Conservation (phyloP, 208 protist species). For the Trypanosoma vivax region DNA sequence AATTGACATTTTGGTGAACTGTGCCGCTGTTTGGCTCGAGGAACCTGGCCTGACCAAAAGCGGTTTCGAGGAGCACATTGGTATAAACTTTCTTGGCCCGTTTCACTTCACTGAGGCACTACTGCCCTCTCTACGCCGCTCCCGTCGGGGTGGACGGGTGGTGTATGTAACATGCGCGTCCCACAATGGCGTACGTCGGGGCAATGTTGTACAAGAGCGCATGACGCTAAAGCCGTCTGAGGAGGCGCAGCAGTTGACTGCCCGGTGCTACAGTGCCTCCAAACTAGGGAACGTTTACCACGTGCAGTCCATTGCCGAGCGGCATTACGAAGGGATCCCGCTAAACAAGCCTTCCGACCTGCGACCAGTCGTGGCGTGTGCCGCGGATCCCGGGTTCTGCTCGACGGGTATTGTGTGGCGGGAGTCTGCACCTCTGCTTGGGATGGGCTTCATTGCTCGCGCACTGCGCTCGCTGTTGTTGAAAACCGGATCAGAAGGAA, state of each 20-base stretch:
- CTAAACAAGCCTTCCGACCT: conserved; percentile 47
- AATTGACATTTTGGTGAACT: conserved; percentile 76
- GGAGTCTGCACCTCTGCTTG: conserved; percentile 33
- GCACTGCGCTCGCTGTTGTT: conserved; percentile 65
- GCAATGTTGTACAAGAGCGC: conserved; percentile 58
- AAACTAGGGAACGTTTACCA: conserved; percentile 84
- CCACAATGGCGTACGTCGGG: conserved; percentile 57
- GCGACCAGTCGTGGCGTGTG: conserved; percentile 59
- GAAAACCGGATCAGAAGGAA: conserved; percentile 66
- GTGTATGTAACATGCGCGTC: conserved; percentile 75
- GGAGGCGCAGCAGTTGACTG: conserved; percentile 40
- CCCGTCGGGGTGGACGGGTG: conserved; percentile 39
- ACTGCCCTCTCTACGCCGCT: conserved; percentile 52
- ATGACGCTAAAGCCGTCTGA: conserved; percentile 45
- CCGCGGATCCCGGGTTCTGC: conserved; percentile 65
- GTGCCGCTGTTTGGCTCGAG: conserved; percentile 66
- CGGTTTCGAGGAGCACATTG: conserved; percentile 73
- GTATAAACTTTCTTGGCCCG: conserved; percentile 70
- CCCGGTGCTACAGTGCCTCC: conserved; percentile 70
- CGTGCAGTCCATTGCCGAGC: conserved; percentile 55
- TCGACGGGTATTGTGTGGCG: conserved; percentile 35
- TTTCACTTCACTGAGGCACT: conserved; percentile 80
- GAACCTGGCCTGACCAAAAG: conserved; percentile 50
- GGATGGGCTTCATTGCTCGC: conserved; percentile 32
- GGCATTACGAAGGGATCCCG: conserved; percentile 71